A percentile compares a stretch with the other conserved stretches of the same genome.
Evolutionary conservation across 192 early-diverging fungal genomes (phyloP).

Genomic region (Linnemannia zychae): DNA sequence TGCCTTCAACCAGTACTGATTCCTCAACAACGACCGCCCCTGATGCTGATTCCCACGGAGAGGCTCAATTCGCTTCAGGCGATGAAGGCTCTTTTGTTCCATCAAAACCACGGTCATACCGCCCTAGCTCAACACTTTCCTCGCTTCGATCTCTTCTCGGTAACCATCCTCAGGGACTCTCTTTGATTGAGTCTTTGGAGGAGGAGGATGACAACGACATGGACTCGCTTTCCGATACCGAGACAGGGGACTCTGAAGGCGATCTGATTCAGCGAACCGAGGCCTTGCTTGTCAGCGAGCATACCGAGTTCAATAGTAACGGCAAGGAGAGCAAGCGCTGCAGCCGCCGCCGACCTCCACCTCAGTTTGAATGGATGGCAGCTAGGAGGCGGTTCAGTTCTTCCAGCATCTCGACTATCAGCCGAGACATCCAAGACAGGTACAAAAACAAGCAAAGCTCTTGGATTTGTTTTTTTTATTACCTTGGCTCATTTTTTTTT

Average conservation of each 20-base stretch:
- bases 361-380: conserved; percentile 51
- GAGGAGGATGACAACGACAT: conserved; percentile 39
- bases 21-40: not conserved
- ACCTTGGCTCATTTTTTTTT: not conserved
- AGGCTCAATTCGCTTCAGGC: not conserved
- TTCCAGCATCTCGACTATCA: conserved; percentile 45
- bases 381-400: conserved; percentile 43
- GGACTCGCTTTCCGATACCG: conserved; percentile 46
- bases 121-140: conserved; percentile 50
- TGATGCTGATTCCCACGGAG: not conserved
- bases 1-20: not conserved
- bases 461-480: not conserved
- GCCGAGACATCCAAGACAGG: conserved; percentile 55
- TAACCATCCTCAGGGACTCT: conserved; percentile 51
- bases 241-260: conserved; percentile 41
- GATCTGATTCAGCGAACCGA: conserved; percentile 43
- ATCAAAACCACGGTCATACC: conserved; percentile 1
- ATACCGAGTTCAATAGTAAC: not conserved
- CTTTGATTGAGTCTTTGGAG: conserved; percentile 47
- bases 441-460: not conserved
- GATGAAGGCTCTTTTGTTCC: not conserved
- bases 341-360: conserved; percentile 30
- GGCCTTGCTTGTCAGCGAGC: conserved; percentile 10
- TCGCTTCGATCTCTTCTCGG: conserved; percentile 50
- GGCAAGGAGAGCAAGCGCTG: conserved; percentile 14